phyloP scores from a whole-genome alignment of 2,329 filamentous ascomycete genomes.

The Sporothrix pseudoabietina region DNA sequence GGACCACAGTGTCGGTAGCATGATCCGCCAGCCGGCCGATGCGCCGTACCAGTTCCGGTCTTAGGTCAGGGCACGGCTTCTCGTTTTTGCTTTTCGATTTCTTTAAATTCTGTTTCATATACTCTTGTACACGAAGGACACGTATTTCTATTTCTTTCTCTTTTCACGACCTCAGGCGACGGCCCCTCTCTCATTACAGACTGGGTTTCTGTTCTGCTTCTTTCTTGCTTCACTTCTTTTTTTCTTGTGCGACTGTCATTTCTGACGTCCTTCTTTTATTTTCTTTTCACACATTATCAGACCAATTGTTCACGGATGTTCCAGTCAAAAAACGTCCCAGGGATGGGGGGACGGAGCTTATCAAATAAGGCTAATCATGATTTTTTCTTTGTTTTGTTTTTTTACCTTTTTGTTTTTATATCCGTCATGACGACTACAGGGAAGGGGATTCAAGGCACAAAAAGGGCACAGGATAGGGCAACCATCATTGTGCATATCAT shows the following conservation, averaged over 20 bases:
- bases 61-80: not conserved
- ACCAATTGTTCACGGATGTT: not conserved
- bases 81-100: not conserved
- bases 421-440: not conserved
- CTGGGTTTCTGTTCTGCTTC: not conserved
- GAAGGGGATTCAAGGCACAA: not conserved
- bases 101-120: not conserved
- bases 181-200: not conserved
- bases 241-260: not conserved
- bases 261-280: not conserved
- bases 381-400: not conserved
- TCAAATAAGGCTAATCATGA: not conserved
- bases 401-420: not conserved
- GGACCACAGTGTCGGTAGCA: conserved; percentile 3
- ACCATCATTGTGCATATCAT: not conserved
- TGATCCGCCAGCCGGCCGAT: conserved; percentile 27
- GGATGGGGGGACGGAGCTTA: not conserved
- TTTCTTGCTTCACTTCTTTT: not conserved
- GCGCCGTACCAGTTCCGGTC: conserved; percentile 13
- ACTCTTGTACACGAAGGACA: not conserved
- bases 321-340: not conserved
- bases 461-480: conserved; percentile 6
- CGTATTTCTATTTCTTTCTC: not conserved
- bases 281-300: not conserved
- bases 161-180: not conserved